Conservation (phyloP, 192 early-diverging fungal species). For the Dissophora globulifera region DNA sequence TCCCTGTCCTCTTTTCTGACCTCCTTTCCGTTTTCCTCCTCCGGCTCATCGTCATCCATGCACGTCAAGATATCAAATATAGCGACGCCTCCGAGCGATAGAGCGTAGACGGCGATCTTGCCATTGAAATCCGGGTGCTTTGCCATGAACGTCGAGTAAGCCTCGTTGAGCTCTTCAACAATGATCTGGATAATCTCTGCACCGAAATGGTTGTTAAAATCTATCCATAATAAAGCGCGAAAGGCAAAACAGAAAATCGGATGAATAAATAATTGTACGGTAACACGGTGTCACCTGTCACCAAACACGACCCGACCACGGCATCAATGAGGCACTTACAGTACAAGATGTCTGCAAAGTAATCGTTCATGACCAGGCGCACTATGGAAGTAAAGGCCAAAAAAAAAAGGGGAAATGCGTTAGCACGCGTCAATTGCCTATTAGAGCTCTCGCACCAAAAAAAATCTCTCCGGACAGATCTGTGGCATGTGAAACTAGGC, state of each 20-base stretch:
- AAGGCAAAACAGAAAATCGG: no score
- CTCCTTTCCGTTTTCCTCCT: conserved; percentile 3
- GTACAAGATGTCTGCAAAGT: conserved; percentile 54
- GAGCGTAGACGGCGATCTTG: conserved; percentile 66
- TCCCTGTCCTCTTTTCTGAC: neutral
- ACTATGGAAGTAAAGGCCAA: conserved; percentile 7
- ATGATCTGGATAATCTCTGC: conserved; percentile 62
- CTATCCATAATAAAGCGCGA: conserved; percentile 16
- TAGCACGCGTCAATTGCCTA: conserved; percentile 26
- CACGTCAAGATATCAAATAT: conserved; percentile 73
- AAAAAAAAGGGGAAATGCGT: neutral
- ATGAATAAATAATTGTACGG: no score
- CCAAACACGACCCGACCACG: neutral
- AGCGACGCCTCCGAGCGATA: conserved; percentile 77
- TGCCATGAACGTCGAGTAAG: conserved; percentile 64
- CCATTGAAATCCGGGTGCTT: conserved; percentile 72
- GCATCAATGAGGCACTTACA: conserved; percentile 43
- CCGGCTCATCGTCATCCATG: conserved; percentile 53
- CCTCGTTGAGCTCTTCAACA: conserved; percentile 64
- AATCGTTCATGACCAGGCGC: conserved; percentile 58
- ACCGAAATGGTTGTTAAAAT: conserved; percentile 63
- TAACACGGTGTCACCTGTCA: no score
- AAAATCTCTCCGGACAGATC: conserved; percentile 48
- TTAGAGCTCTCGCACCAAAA: conserved; percentile 58
- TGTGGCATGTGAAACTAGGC: conserved; percentile 54